These are phyloP conservation scores for Vitis rupestris DNA, from an alignment of 164 flowering plant species.

Conservation along the genomic window DNA sequence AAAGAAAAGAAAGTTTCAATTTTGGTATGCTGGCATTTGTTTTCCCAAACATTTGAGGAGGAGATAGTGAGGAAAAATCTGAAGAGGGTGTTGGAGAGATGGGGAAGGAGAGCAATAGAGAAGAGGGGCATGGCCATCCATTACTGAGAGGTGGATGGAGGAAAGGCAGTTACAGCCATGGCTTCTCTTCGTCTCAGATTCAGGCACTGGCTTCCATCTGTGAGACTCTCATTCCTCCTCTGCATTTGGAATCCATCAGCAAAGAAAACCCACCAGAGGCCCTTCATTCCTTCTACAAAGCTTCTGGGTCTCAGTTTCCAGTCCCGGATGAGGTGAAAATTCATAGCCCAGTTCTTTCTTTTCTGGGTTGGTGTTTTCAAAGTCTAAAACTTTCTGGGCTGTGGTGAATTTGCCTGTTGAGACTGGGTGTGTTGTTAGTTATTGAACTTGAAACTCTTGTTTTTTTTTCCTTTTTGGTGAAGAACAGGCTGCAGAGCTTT, in stretches of 20 bases:
- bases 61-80: too few relatives aligned
- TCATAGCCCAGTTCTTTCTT: too few relatives aligned
- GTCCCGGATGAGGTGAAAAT: constrained; percentile 54
- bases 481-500: constrained; percentile 53
- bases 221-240: constrained; percentile 53
- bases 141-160: constrained; percentile 43
- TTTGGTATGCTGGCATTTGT: too few relatives aligned
- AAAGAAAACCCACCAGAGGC: constrained; percentile 7
- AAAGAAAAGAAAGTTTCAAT: too few relatives aligned
- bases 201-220: constrained; percentile 54
- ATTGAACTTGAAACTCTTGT: neutral
- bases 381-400: too few relatives aligned
- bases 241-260: constrained; percentile 4
- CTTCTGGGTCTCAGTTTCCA: constrained; percentile 51
- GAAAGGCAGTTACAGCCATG: constrained; percentile 45
- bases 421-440: too few relatives aligned
- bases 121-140: constrained; percentile 33
- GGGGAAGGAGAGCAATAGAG: constrained; percentile 11
- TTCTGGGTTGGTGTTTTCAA: too few relatives aligned
- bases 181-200: constrained; percentile 55
- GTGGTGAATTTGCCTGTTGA: too few relatives aligned
- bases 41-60: too few relatives aligned
- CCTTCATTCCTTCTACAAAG: constrained; percentile 27
- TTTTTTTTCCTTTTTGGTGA: neutral
- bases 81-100: constrained; percentile 8